Evolutionary conservation across 495 filamentous ascomycete species (phyloP).

Genomic region (Lepidopterella palustris): DNA sequence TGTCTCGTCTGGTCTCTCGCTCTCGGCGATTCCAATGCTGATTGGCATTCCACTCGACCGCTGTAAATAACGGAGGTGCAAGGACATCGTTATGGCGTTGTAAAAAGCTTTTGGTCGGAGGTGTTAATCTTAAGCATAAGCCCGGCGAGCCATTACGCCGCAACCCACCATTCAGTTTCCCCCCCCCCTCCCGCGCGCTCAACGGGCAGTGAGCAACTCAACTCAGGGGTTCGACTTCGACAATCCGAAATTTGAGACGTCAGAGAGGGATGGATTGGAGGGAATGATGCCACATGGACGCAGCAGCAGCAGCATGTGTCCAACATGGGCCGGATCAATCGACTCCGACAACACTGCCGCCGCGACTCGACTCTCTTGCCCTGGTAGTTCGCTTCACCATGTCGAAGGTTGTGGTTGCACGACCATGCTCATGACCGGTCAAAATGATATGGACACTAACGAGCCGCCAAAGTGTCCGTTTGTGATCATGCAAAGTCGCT

Average conservation of each 20-base stretch:
- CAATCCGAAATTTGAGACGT: slow-evolving; percentile 22
- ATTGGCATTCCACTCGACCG: slow-evolving; percentile 19
- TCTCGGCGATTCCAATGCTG: slow-evolving; percentile 2
- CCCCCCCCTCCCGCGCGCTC: slow-evolving; percentile 16
- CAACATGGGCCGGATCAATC: slow-evolving; percentile 3
- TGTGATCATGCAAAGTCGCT: slow-evolving; percentile 9
- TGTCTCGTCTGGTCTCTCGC: slow-evolving; percentile 24
- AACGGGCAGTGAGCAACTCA: too few species aligned
- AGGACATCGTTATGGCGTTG: slow-evolving; percentile 3
- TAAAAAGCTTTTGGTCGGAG: slow-evolving; percentile 1
- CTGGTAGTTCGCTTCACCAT: slow-evolving; percentile 22
- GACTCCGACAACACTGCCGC: slow-evolving; percentile 1
- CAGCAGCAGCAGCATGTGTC: slow-evolving; percentile 10
- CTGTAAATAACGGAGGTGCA: slow-evolving; percentile 24
- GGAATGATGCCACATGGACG: slow-evolving; percentile 17
- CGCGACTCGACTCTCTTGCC: slow-evolving; percentile 11
- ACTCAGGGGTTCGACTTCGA: slow-evolving; percentile 27
- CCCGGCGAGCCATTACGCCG: slow-evolving; percentile 21
- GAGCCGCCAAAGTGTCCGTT: background rate
- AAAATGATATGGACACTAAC: background rate
- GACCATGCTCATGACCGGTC: slow-evolving; percentile 1
- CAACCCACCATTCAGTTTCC: background rate
- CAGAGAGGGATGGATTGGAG: slow-evolving; percentile 21
- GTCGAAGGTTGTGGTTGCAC: slow-evolving; percentile 8
- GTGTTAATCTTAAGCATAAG: slow-evolving; percentile 28